Percentiles rank a stretch among this genome's conserved stretches.
phyloP scores from a whole-genome alignment of 192 early-diverging fungal species.

The Gonapodya sp. region DNA sequence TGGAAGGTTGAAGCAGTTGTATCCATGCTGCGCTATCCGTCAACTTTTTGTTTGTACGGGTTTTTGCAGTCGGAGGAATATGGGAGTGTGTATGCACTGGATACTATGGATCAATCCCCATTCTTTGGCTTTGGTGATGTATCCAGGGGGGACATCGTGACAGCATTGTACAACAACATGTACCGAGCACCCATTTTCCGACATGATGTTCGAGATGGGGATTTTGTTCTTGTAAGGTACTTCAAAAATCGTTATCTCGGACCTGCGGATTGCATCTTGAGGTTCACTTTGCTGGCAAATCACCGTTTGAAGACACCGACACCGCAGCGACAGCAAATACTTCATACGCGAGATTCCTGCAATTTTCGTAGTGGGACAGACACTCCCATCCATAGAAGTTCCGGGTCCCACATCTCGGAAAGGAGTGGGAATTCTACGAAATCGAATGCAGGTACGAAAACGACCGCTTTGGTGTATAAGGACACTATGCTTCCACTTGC shows the following conservation, averaged over 20 bases:
- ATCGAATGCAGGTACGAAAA: conserved; percentile 80
- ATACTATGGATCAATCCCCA: conserved; percentile 82
- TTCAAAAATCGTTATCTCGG: neutral
- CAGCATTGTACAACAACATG: conserved; percentile 87
- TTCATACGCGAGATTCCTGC: conserved; percentile 74
- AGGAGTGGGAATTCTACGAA: conserved; percentile 75
- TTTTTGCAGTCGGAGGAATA: conserved; percentile 43
- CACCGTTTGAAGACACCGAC: conserved; percentile 38
- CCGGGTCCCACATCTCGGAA: conserved; percentile 91
- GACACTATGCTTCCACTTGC: too few relatives aligned
- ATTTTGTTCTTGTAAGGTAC: conserved; percentile 74
- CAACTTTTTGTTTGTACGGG: neutral
- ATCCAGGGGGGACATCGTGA: conserved; percentile 78
- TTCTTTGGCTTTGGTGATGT: conserved; percentile 94
- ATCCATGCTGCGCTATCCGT: neutral
- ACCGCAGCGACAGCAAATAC: conserved; percentile 72
- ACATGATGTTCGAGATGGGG: conserved; percentile 57
- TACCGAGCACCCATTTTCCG: conserved; percentile 84
- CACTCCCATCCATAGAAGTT: conserved; percentile 86
- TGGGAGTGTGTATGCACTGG: conserved; percentile 76
- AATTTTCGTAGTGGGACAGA: conserved; percentile 83
- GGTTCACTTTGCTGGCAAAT: neutral
- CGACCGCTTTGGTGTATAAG: neutral
- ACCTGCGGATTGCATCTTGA: too few relatives aligned
- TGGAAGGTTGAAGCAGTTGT: neutral